A percentile compares a stretch with the other conserved stretches of the same genome.
phyloP scores from a whole-genome alignment of 2,329 filamentous ascomycete species.

The Penicillium sp. region DNA sequence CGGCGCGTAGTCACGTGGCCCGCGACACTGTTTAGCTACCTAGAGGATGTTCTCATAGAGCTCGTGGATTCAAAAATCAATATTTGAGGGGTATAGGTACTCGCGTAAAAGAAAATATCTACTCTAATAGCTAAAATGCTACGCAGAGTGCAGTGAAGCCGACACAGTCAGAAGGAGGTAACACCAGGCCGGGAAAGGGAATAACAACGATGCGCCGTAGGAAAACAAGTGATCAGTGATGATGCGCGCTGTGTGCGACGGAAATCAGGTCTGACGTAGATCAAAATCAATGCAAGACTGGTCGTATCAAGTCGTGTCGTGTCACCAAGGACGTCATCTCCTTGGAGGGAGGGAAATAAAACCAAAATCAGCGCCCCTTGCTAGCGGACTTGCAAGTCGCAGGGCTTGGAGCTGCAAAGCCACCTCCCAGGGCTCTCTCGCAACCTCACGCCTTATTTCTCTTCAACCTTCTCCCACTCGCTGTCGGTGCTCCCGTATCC shows the following conservation, averaged over 20 bases:
- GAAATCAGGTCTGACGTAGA: background rate
- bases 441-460: conserved; percentile 20
- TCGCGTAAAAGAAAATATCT: background rate
- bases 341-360: background rate
- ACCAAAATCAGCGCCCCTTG: background rate
- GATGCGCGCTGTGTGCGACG: background rate
- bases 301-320: conserved; percentile 4
- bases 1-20: conserved; percentile 14
- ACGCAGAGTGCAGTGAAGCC: background rate
- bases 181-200: background rate
- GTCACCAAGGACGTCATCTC: conserved; percentile 11
- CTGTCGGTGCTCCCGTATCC: conserved; percentile 79
- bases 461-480: conserved; percentile 93
- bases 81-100: background rate
- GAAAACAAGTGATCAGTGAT: background rate
- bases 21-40: background rate
- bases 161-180: background rate
- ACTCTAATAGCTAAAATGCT: background rate
- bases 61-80: background rate
- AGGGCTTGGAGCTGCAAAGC: background rate
- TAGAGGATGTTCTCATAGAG: background rate
- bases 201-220: background rate
- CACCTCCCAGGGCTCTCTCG: background rate
- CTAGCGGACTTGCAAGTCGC: background rate
- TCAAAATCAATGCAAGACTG: background rate